A percentile compares a stretch with the other conserved stretches of the same genome.
phyloP scores from a whole-genome alignment of 2,329 filamentous ascomycete species.

The Botryotinia convoluta region DNA sequence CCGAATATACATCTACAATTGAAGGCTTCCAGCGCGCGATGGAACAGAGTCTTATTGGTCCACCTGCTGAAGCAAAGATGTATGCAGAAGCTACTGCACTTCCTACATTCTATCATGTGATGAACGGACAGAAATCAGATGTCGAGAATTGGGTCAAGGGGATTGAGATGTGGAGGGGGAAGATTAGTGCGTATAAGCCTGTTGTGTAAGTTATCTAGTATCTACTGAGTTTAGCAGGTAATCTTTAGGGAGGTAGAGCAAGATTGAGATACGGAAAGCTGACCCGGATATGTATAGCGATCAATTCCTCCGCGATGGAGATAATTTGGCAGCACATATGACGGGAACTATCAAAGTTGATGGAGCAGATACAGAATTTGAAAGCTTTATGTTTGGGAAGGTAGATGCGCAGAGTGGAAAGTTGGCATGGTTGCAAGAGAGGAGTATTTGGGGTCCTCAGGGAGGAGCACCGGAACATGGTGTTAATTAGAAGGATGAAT shows the following conservation, averaged over 20 bases:
- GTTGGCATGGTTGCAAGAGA: not conserved
- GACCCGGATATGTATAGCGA: not conserved
- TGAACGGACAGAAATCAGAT: not conserved
- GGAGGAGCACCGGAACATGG: conserved; percentile 3
- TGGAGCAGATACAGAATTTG: not conserved
- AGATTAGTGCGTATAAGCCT: not conserved
- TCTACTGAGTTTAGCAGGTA: not conserved
- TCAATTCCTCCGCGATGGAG: conserved; percentile 11
- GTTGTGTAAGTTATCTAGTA: conserved; percentile 3
- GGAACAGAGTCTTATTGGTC: not conserved
- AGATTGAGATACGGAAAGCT: not conserved
- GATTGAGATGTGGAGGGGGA: not conserved
- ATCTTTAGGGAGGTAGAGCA: not conserved
- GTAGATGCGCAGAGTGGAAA: conserved; percentile 7
- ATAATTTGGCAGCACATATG: conserved; percentile 2
- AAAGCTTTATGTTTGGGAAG: conserved; percentile 11
- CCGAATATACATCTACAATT: not conserved
- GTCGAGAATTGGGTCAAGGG: not conserved
- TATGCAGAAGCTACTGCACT: not conserved
- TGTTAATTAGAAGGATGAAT: not conserved
- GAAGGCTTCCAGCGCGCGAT: conserved; percentile 11
- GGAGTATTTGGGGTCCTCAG: conserved; percentile 8
- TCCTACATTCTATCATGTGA: conserved; percentile 5
- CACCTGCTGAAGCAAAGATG: not conserved
- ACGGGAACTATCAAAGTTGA: not conserved